Base-by-base conservation (phyloP, 257 asterid species). In the Jaltomata sinuosa region DNA sequence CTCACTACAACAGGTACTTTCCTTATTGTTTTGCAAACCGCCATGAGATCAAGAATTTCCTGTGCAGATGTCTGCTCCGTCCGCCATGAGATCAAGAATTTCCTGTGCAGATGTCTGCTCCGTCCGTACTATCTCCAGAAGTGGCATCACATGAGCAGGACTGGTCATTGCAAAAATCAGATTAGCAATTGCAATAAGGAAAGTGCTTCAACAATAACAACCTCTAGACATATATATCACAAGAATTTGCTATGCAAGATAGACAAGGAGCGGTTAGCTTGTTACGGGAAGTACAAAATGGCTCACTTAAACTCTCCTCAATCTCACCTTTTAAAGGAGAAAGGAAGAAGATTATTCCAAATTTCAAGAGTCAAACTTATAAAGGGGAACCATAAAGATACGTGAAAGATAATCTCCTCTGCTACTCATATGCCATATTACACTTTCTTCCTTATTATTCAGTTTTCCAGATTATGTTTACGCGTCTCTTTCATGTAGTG, bases 71-170 rank as follows among this genome's bases (percentile, higher is more conserved):
- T 96, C 92, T 90, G 91, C 84, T 93, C 91, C 3, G 98, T 93
- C 90, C 97, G 93, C 87, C 93, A 96, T 90, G 80, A 96, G 93
- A 85, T 96, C 99, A 83, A 96, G 94, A 85, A 94, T 90, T 83
- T 89, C 97, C 92, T 94, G 99, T 34, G 98, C 89, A 74, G 99
- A 94, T 80, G 99, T 96, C 92, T 90, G 91, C 92, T n/a, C n/a
- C n/a, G n/a, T n/a, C n/a, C n/a, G n/a, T n/a, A n/a, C n/a, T n/a
- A n/a, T n/a, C n/a, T 96, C 99, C 93, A 96, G 84, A 57, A 96
- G 97, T 84, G 98, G 97, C 99, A 96, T 96, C 84, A 96, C 87
- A n/a, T 96, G 98, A 62, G 99, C 99, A 86, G 99, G 99, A 87
- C 99, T 96, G 94, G 83, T 82, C 87, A 87, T 85, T 85, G 47